Conservation (phyloP, 78 protist genomes). For the Pelomyxa schiedti region DNA sequence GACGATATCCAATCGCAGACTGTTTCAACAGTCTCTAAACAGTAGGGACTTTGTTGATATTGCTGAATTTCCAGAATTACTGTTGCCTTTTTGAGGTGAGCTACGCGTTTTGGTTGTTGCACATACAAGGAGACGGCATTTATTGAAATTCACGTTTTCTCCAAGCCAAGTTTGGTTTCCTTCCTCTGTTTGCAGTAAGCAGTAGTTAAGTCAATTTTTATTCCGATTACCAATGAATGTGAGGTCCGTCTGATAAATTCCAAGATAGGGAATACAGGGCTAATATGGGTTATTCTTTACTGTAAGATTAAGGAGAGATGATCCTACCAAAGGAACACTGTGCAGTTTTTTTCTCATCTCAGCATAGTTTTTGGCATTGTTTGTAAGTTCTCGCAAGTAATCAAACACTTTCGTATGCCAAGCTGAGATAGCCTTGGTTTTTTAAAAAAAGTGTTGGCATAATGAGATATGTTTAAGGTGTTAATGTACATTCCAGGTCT, state of each 20-base stretch:
- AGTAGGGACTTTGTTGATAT: conserved; percentile 16
- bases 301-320: too few species aligned
- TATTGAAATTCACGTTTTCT: conserved; percentile 1
- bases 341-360: neutral
- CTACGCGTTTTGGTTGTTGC: too few species aligned
- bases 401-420: too few species aligned
- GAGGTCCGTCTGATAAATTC: conserved; percentile 10
- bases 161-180: conserved; percentile 1
- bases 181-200: too few species aligned
- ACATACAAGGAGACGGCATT: conserved; percentile 12
- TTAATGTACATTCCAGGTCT: too few species aligned
- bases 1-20: neutral
- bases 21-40: neutral
- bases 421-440: too few species aligned
- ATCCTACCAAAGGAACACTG: neutral
- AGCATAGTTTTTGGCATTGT: neutral
- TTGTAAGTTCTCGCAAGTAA: neutral
- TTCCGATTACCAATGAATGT: too few species aligned
- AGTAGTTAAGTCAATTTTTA: too few species aligned
- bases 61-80: conserved; percentile 14
- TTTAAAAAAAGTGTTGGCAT: too few species aligned
- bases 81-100: neutral
- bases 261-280: conserved; percentile 14
- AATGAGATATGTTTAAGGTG: too few species aligned
- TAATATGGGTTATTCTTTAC: too few species aligned